These are phyloP conservation scores for Nannizzia gypsea DNA, from an alignment of 2,329 filamentous ascomycete species.

Conservation along the genomic window DNA sequence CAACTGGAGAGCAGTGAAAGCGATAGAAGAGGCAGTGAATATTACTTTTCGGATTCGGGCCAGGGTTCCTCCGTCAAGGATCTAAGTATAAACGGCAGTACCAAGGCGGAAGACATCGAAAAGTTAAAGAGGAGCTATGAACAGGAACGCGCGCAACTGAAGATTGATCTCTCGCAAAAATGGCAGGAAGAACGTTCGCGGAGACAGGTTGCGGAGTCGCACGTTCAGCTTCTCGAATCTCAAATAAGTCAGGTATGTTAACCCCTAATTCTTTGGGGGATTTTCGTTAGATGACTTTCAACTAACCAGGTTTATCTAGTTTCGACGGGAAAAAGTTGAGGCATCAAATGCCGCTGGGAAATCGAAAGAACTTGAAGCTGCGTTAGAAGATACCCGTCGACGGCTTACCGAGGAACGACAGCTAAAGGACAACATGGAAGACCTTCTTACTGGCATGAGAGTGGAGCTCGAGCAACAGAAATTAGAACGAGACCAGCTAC, in stretches of 20 bases:
- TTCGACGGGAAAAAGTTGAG: constrained; percentile 44
- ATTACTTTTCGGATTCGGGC: constrained; percentile 90
- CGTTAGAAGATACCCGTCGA: constrained; percentile 70
- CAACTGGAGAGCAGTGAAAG: constrained; percentile 59
- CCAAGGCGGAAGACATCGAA: constrained; percentile 60
- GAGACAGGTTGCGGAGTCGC: constrained; percentile 64
- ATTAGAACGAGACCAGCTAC: constrained; percentile 74
- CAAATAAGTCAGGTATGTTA: constrained; percentile 53
- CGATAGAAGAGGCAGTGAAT: constrained; percentile 72
- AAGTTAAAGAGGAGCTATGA: constrained; percentile 72
- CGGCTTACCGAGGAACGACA: constrained; percentile 74
- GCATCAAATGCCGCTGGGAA: constrained; percentile 40
- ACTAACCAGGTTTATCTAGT: constrained; percentile 25
- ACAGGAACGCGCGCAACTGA: constrained; percentile 79
- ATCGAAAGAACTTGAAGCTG: constrained; percentile 64
- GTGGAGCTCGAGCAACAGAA: constrained; percentile 69
- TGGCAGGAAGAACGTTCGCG: constrained; percentile 74
- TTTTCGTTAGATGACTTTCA: constrained; percentile 11
- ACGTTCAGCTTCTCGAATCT: constrained; percentile 71
- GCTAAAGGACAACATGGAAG: constrained; percentile 87
- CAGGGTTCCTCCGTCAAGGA: constrained; percentile 74
- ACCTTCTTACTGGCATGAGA: constrained; percentile 72
- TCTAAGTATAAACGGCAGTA: constrained; percentile 48
- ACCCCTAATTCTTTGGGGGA: not conserved
- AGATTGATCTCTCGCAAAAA: constrained; percentile 72